These are phyloP conservation scores for Evernia prunastri DNA, from an alignment of 495 filamentous ascomycete genomes.

Conservation along the genomic window DNA sequence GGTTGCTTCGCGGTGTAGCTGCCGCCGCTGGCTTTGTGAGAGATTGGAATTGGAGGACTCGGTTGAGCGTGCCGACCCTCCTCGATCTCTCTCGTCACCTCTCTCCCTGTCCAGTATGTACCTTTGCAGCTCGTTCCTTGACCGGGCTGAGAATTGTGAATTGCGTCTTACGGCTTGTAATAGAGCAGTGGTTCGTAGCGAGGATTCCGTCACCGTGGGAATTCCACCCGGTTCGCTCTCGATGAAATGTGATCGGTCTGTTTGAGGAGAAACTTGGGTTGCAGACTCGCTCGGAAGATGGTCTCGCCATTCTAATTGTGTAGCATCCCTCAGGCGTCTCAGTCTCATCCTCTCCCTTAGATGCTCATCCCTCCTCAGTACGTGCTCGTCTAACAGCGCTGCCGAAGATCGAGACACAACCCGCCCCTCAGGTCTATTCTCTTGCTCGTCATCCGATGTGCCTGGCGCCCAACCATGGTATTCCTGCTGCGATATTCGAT, in stretches of 20 bases:
- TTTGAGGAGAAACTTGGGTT: conserved; percentile 1
- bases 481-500: conserved; percentile 16
- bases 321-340: conserved; percentile 17
- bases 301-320: conserved; percentile 10
- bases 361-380: conserved; percentile 59
- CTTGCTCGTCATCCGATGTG: conserved; percentile 43
- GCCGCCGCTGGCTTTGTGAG: conserved; percentile 22
- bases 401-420: conserved; percentile 56
- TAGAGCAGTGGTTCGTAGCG: conserved; percentile 38
- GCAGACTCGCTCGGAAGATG: conserved; percentile 12
- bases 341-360: conserved; percentile 20
- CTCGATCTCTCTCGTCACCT: conserved; percentile 19
- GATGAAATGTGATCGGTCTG: conserved; percentile 14
- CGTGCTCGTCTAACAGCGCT: conserved; percentile 67
- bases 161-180: conserved; percentile 46
- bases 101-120: conserved; percentile 44
- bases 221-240: conserved; percentile 14
- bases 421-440: conserved; percentile 25
- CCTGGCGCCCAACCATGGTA: conserved; percentile 56
- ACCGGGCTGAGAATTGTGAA: conserved; percentile 42
- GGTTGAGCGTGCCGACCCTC: conserved; percentile 11
- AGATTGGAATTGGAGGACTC: conserved; percentile 10
- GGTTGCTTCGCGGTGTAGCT: conserved; percentile 16
- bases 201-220: conserved; percentile 19
- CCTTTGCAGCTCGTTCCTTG: conserved; percentile 31